phyloP scores from a whole-genome alignment of 2,329 filamentous ascomycete genomes.

The Cryphonectria radicalis region DNA sequence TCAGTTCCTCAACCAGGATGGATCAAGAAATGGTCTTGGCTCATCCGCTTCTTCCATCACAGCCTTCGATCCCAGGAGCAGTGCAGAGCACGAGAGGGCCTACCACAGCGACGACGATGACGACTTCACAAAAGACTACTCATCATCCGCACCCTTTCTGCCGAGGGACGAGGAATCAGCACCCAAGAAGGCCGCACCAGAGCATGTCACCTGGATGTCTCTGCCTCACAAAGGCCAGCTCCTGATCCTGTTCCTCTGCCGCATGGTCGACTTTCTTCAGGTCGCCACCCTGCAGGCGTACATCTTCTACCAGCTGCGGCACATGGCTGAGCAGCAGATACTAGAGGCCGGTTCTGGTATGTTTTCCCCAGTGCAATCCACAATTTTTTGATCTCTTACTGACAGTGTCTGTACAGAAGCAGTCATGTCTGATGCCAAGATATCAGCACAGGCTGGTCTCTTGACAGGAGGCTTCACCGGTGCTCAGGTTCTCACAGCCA shows the following conservation, averaged over 20 bases:
- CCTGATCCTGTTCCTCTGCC: slow-evolving; percentile 69
- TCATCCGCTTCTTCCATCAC: slow-evolving; percentile 28
- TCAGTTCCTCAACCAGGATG: slow-evolving; percentile 24
- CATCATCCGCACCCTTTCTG: slow-evolving; percentile 31
- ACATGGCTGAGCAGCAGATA: slow-evolving; percentile 49
- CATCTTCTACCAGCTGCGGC: slow-evolving; percentile 76
- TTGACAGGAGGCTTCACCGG: slow-evolving; percentile 74
- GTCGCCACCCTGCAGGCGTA: slow-evolving; percentile 72
- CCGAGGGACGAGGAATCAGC: slow-evolving; percentile 27
- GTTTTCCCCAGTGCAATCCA: not conserved
- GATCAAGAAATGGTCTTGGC: slow-evolving; percentile 2
- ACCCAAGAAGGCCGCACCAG: slow-evolving; percentile 34
- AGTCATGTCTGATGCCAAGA: slow-evolving; percentile 55
- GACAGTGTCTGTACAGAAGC: slow-evolving; percentile 35
- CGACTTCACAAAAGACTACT: slow-evolving; percentile 25
- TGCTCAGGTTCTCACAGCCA: slow-evolving; percentile 73
- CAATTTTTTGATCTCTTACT: not conserved
- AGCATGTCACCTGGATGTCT: slow-evolving; percentile 66
- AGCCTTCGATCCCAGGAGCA: slow-evolving; percentile 24
- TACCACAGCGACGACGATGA: slow-evolving; percentile 25
- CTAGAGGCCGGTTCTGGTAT: slow-evolving; percentile 22
- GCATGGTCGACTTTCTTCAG: slow-evolving; percentile 74
- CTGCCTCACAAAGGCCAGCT: slow-evolving; percentile 74
- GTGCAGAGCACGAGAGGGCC: slow-evolving; percentile 19
- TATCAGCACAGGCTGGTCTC: slow-evolving; percentile 71